A percentile compares a stretch with the other conserved stretches of the same genome.
Evolutionary conservation across 2,329 filamentous ascomycete genomes (phyloP).

Genomic region (Cladophialophora immunda): DNA sequence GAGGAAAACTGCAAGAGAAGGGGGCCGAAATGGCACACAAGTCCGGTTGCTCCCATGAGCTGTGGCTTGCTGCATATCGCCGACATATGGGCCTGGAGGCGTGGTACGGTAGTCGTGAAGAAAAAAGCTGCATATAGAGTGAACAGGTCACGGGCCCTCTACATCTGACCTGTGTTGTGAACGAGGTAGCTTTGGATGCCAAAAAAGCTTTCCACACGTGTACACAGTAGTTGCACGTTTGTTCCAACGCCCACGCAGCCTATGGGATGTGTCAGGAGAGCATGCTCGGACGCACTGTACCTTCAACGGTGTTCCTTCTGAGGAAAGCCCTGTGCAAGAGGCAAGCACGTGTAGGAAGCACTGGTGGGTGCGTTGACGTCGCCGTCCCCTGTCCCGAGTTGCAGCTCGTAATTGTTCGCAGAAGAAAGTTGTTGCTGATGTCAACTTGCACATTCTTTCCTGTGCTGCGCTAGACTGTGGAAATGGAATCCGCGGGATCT

Average conservation of each 20-base stretch:
- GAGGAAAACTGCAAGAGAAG: not conserved
- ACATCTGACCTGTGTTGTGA: not conserved
- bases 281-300: not conserved
- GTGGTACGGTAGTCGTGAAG: not conserved
- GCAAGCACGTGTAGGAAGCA: constrained; percentile 1
- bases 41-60: not conserved
- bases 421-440: constrained; percentile 5
- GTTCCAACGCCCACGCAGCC: not conserved
- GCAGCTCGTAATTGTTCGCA: not conserved
- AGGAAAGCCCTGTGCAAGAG: not conserved
- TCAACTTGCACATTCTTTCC: not conserved
- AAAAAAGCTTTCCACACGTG: not conserved
- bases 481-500: constrained; percentile 4
- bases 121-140: not conserved
- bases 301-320: not conserved
- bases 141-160: not conserved
- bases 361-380: too few relatives aligned
- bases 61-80: not conserved
- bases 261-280: not conserved
- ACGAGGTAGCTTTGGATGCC: not conserved
- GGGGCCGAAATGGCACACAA: not conserved
- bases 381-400: not conserved
- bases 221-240: not conserved
- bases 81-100: not conserved
- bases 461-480: not conserved